Evolutionary conservation across 495 filamentous ascomycete species (phyloP).

Genomic region (Lophiotrema nucula): DNA sequence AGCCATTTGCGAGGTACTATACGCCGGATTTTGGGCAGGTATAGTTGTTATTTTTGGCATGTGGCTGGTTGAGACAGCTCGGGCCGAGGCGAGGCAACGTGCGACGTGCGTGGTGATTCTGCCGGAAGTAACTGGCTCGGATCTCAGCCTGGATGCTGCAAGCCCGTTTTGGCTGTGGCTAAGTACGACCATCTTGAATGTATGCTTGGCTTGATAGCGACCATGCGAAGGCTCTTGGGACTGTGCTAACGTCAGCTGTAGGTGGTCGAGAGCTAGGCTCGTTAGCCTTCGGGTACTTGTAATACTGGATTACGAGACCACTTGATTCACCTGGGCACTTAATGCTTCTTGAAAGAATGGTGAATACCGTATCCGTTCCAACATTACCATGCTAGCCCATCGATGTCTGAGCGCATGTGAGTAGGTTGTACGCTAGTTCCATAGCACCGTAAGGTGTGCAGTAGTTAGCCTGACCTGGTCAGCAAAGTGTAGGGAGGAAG

Average conservation of each 20-base stretch:
- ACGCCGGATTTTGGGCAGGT: background rate
- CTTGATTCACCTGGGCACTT: background rate
- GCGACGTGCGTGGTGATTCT: constrained; percentile 19
- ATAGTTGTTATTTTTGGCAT: constrained; percentile 20
- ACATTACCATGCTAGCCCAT: background rate
- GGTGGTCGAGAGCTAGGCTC: background rate
- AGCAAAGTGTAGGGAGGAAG: no score
- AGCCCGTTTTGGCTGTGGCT: constrained; percentile 18
- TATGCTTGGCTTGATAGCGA: constrained; percentile 4
- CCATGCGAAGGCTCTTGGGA: no score
- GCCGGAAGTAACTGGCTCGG: constrained; percentile 17
- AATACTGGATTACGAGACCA: background rate
- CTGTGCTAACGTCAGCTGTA: no score
- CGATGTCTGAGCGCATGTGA: no score
- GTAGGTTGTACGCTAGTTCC: no score
- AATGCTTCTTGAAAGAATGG: background rate
- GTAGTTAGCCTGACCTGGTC: no score
- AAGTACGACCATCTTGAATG: background rate
- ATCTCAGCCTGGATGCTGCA: constrained; percentile 3
- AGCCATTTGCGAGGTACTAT: background rate
- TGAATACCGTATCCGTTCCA: background rate
- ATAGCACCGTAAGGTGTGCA: no score
- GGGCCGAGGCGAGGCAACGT: constrained; percentile 22
- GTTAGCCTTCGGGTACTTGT: background rate
- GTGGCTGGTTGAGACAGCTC: constrained; percentile 19